phyloP scores from a whole-genome alignment of 2,329 filamentous ascomycete species.

The Sclerotinia subarctica region DNA sequence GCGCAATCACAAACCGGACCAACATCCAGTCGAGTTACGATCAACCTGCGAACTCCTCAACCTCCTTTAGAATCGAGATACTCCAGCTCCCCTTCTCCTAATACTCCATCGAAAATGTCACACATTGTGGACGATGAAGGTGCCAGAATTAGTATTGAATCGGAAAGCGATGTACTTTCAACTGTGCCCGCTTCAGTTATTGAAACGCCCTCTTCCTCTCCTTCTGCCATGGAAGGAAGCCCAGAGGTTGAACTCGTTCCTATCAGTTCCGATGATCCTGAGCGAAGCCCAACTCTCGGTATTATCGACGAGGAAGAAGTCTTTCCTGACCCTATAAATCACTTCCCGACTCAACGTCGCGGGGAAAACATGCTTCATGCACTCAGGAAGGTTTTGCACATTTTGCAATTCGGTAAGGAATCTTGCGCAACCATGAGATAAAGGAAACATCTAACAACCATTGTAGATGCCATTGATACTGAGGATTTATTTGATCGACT shows the following conservation, averaged over 20 bases:
- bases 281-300: slow-evolving; percentile 34
- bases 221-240: slow-evolving; percentile 33
- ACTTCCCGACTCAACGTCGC: slow-evolving; percentile 45
- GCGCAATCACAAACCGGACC: slow-evolving; percentile 42
- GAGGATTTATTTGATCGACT: slow-evolving; percentile 46
- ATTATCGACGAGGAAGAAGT: slow-evolving; percentile 35
- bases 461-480: slow-evolving; percentile 44
- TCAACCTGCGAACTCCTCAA: slow-evolving; percentile 54
- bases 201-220: slow-evolving; percentile 37
- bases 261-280: slow-evolving; percentile 32
- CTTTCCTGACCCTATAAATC: slow-evolving; percentile 43
- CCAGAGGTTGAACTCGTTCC: slow-evolving; percentile 36
- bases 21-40: slow-evolving; percentile 57
- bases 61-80: slow-evolving; percentile 42
- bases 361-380: slow-evolving; percentile 29
- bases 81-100: slow-evolving; percentile 46
- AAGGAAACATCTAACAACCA: slow-evolving; percentile 30
- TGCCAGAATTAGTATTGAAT: slow-evolving; percentile 34
- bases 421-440: slow-evolving; percentile 18
- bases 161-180: slow-evolving; percentile 36
- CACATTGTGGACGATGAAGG: slow-evolving; percentile 25
- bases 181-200: slow-evolving; percentile 29
- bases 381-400: slow-evolving; percentile 35
- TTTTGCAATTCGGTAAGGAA: slow-evolving; percentile 41
- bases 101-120: slow-evolving; percentile 36